Base-by-base conservation (phyloP, 1,284 basidiomycete genomes). In the Polyporus tsugae region DNA sequence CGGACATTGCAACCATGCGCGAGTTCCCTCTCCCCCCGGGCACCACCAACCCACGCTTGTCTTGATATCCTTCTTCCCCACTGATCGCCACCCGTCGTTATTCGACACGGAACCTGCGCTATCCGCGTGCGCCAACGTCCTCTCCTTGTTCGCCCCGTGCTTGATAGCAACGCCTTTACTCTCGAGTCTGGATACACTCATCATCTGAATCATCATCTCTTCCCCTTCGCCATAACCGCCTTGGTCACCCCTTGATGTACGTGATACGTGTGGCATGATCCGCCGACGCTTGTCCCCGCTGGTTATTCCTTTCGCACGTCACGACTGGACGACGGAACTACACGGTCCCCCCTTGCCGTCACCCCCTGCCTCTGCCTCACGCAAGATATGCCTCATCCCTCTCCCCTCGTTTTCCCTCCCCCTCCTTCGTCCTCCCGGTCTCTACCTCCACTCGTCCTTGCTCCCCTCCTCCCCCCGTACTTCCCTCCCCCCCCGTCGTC, bases 21-120 rank as follows among this genome's bases (percentile, higher is more conserved):
- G 72, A 75, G 63, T 78, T 75, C 73, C 77, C 76, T 3, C 64
- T 76, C 22, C 75, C 74, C 17, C 62, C 75, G 74, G 42, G 68
- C 60, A 66, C 67, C 36, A 57, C 64, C 46, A 4, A 11, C 58
- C 63, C 63, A 4, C 39, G 39, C 64, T 44, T 61, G 62, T 66
- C 65, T 15, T 74, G 58, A 71, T 46, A 7, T 59, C 49, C 38
- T 58, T 6, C 39, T 60, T 44, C 22, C 46, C 22, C n/a, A n/a
- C n/a, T n/a, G n/a, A n/a, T n/a, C n/a, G n/a, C 46, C 22, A 52
- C 46, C 22, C n/a, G 33, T 57, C 64, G 29, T 58, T 41, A 15
- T 41, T 6, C 22, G 41, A 52, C 42, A 65, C 66, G 64, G 67
- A 63, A n/a, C 49, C 25, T 44, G 15, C 15, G 41, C 33, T 44